phyloP scores from a whole-genome alignment of 495 filamentous ascomycete genomes.

The Halenospora varia region DNA sequence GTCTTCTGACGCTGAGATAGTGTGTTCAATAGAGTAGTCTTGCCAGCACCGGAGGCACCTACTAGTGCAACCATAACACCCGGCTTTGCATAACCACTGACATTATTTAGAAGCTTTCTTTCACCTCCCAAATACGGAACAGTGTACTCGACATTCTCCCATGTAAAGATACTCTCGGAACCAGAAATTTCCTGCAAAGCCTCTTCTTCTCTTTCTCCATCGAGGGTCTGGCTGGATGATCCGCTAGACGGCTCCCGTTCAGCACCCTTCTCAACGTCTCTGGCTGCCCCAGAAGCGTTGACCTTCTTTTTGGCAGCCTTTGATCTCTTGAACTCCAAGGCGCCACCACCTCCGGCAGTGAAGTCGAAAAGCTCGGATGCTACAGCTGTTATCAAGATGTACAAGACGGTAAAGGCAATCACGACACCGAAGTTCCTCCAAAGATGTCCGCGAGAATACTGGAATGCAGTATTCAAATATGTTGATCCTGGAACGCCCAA shows the following conservation, averaged over 20 bases:
- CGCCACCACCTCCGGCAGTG: conserved; percentile 29
- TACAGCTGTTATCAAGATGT: conserved; percentile 62
- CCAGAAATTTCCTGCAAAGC: conserved; percentile 48
- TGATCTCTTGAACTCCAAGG: conserved; percentile 52
- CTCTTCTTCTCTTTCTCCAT: conserved; percentile 46
- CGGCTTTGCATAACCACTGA: conserved; percentile 71
- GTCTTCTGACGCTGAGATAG: conserved; percentile 71
- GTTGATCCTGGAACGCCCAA: conserved; percentile 48
- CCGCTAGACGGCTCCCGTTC: conserved; percentile 17
- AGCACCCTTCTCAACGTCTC: conserved; percentile 44
- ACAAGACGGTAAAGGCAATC: conserved; percentile 64
- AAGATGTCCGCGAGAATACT: conserved; percentile 60
- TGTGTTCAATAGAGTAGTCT: conserved; percentile 72
- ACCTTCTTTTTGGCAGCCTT: conserved; percentile 52
- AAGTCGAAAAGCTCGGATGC: conserved; percentile 53
- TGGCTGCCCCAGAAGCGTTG: conserved; percentile 33
- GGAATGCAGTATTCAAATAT: conserved; percentile 53
- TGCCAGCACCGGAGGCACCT: conserved; percentile 82
- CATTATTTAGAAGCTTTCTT: conserved; percentile 62
- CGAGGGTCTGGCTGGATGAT: conserved; percentile 13
- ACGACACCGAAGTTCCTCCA: conserved; percentile 82
- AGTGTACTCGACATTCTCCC: conserved; percentile 66
- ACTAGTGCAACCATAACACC: conserved; percentile 73
- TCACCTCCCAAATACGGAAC: conserved; percentile 70
- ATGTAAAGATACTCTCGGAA: conserved; percentile 61